Evolutionary conservation across 768 basidiomycete genomes (phyloP), one percentile per base, ranked within the genome.

Genomic region (Psilocybe sp.): DNA sequence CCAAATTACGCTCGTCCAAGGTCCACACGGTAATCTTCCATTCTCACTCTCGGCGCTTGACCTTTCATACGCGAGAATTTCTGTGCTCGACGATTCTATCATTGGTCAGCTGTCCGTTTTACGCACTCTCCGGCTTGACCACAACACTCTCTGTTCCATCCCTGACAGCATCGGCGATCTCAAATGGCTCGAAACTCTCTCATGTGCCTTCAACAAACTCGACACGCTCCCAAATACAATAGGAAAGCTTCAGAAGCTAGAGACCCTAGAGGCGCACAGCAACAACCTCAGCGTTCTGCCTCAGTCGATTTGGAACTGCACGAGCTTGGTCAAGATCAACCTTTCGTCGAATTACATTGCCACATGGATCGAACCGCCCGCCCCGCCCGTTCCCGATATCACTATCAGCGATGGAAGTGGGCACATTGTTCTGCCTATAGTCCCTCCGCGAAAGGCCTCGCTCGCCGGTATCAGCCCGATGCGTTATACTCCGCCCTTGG

Each of bases 191-290:
- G 75, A 84, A 57, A 73, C 70, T 0, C 78, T 99, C 6, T 89
- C 88, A 10, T 92, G 91, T 62, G 89, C 91, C n/a, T 91, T 98
- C 66, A 98, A 98, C 69, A 79, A 85, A 56, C 78, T 99, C 15
- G 81, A 82, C 47, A 68, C 76, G 13, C 76, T 98, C 0, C 97
- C 97, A 0, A 64, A 73, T 10, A 82, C 80, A 37, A 84, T 98
- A 42, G 92, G 92, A 12, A 73, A 74, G 8, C 73, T 98, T 40
- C 81, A 82, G 67, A 83, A 81, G 38, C 78, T 98, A 9, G 80
- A 85, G 56, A 72, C 69, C 1, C 76, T 99, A 37, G 92, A 97
- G 56, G 87, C 87, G 2, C 95, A 98, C 63, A 94, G 91, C 63
- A 99, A 98, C 71, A 87, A 85, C 57, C 73, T 98, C 40, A 80